These are phyloP conservation scores for Epichloe brachyelytri DNA, from an alignment of 2,329 filamentous ascomycete species.

Conservation along the genomic window DNA sequence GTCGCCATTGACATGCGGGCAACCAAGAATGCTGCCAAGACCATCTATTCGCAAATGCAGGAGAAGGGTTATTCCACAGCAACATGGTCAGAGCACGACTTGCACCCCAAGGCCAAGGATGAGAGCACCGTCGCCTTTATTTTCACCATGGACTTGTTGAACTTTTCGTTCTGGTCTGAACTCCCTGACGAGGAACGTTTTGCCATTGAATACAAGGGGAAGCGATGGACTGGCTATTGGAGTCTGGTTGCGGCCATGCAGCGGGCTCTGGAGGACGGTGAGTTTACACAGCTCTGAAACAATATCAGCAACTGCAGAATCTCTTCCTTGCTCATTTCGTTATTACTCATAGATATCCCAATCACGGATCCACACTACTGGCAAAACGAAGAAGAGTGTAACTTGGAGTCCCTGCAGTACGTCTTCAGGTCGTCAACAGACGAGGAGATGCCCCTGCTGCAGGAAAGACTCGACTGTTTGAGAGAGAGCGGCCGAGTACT, in stretches of 20 bases:
- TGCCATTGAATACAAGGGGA: conserved; percentile 67
- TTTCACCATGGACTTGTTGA: conserved; percentile 92
- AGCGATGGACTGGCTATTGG: conserved; percentile 88
- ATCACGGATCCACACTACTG: conserved; percentile 85
- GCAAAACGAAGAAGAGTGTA: conserved; percentile 64
- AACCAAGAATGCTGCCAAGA: conserved; percentile 69
- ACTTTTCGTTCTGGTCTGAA: conserved; percentile 95
- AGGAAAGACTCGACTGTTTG: conserved; percentile 65
- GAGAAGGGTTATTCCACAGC: conserved; percentile 70
- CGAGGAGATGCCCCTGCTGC: conserved; percentile 75
- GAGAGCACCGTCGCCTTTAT: conserved; percentile 79
- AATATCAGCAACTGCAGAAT: neutral
- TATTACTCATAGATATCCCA: conserved; percentile 51
- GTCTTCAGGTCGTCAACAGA: conserved; percentile 80
- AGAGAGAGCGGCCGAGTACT: conserved; percentile 73
- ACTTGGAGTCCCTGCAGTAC: conserved; percentile 56
- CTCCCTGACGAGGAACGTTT: conserved; percentile 58
- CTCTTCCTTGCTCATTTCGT: neutral
- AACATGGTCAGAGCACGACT: conserved; percentile 76
- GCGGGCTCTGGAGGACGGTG: conserved; percentile 74
- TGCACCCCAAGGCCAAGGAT: conserved; percentile 77
- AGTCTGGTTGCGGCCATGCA: conserved; percentile 80
- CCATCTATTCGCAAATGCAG: conserved; percentile 72
- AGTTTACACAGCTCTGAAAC: conserved; percentile 6
- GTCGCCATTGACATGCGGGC: conserved; percentile 76